Evolutionary conservation across 495 filamentous ascomycete species (phyloP), one percentile per base, ranked within the genome.

Genomic region (Trichoderma gamsii): DNA sequence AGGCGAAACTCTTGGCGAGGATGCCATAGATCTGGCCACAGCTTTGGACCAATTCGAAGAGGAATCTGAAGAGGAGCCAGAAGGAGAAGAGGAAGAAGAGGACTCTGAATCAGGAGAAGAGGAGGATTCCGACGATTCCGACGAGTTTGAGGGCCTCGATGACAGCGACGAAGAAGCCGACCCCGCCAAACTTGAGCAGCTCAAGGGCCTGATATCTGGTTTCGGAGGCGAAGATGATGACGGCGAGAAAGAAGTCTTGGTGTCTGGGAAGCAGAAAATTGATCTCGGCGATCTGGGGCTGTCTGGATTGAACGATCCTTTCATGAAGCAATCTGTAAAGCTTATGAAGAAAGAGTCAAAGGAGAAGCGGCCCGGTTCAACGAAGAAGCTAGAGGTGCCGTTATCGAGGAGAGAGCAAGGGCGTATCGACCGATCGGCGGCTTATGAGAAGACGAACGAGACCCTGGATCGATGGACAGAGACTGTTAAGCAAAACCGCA

Each of bases 391-490:
- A 15, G 88, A 90, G 27, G 89, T 92, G 12, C 94, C 96, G 41
- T 84, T 97, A 15, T 84, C 93, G 3, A 96, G 92, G 74, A 87
- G 95, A 61, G 91, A 97, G 70, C 92, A 98, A 73, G 94, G 97
- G 73, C 87, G 88, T 63, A 76, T 97, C 6, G 89, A 97, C 71
- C 90, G 95, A n/a, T 76, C 78, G 65, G 93, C 87, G 16, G 95
- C 95, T 1, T 96, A 92, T 74, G 86, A 92, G 41, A 92, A 97
- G 80, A 94, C 92, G 56, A 97, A 92, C 72, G 89, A 97, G 76
- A 92, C 92, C 0, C 80, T 99, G 29, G 88, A 90, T 68, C 87
- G 91, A 69, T 99, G 95, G 95, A 86, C 89, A 23, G 94, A 96
- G 65, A 97, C 96, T 0, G 93, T 99, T 72, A 96, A 96, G 76